Evolutionary conservation across 1,139 yeast genomes (phyloP).

Genomic region (Saccharomycopsis hybrid): DNA sequence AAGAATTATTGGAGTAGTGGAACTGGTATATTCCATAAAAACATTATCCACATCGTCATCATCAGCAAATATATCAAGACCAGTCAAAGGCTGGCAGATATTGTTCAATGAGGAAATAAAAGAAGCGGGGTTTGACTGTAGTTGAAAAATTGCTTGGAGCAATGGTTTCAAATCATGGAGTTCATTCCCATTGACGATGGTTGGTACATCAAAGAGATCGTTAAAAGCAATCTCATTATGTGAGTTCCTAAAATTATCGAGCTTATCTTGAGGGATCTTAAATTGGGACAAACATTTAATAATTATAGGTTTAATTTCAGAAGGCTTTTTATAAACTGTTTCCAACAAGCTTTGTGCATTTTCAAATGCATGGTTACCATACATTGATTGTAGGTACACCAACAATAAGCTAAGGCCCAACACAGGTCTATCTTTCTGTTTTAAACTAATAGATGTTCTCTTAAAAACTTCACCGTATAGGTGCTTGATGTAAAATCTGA

Average conservation of each 20-base stretch:
- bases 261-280: not conserved
- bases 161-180: not conserved
- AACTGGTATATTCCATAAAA: conserved; percentile 7
- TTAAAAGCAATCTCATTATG: not conserved
- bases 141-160: not conserved
- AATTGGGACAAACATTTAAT: not conserved
- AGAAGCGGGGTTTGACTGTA: not conserved
- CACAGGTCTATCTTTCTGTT: conserved; percentile 40
- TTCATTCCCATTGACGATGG: not conserved
- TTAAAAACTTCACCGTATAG: conserved; percentile 45
- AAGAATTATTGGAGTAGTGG: conserved; percentile 41
- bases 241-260: too few species aligned
- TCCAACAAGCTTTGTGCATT: too few species aligned
- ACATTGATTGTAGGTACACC: not conserved
- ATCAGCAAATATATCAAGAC: conserved; percentile 1
- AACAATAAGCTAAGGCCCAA: conserved; percentile 38
- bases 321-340: not conserved
- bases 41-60: conserved; percentile 1
- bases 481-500: conserved; percentile 29
- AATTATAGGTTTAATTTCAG: not conserved
- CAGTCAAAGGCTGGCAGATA: too few species aligned
- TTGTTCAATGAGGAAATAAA: conserved; percentile 2
- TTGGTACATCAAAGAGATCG: not conserved
- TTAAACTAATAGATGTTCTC: conserved; percentile 43
- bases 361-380: not conserved